These are phyloP conservation scores for Cadophora malorum DNA, from an alignment of 2,329 filamentous ascomycete genomes.

Conservation along the genomic window DNA sequence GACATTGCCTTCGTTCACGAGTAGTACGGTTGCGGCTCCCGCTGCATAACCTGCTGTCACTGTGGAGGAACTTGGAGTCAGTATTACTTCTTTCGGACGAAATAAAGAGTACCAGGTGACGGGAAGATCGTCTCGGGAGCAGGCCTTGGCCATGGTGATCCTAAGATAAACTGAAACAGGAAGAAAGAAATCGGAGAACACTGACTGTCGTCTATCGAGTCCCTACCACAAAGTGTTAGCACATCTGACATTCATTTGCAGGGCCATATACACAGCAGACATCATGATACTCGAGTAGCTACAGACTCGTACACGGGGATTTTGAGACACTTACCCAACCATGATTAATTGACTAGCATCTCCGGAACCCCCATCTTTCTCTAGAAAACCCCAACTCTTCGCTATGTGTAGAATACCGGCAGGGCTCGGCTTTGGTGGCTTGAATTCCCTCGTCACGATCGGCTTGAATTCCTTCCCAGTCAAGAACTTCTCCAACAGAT, in stretches of 20 bases:
- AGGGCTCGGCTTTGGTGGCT: slow-evolving; percentile 84
- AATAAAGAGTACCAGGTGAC: no score
- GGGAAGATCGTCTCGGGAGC: no score
- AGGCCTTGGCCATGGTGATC: no score
- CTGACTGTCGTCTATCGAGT: slow-evolving; percentile 81
- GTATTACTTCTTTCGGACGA: no score
- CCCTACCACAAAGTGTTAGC: slow-evolving; percentile 53
- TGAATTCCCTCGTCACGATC: slow-evolving; percentile 83
- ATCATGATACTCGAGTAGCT: not conserved
- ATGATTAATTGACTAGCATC: slow-evolving; percentile 42
- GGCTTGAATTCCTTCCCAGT: slow-evolving; percentile 72
- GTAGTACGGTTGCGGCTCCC: slow-evolving; percentile 87
- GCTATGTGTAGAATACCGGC: slow-evolving; percentile 90
- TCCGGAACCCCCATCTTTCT: slow-evolving; percentile 37
- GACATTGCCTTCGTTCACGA: slow-evolving; percentile 82
- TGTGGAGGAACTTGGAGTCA: no score
- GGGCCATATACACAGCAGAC: not conserved
- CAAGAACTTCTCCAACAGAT: slow-evolving; percentile 79
- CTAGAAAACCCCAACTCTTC: slow-evolving; percentile 71
- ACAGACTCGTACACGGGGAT: no score
- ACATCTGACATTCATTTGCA: not conserved
- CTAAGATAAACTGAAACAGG: no score
- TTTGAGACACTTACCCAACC: slow-evolving; percentile 51
- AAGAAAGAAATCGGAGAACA: no score
- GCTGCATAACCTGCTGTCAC: slow-evolving; percentile 82